Evolutionary conservation across 2,329 filamentous ascomycete species (phyloP), one percentile per base, ranked within the genome.

Genomic region (Sclerotiophoma versabilis): DNA sequence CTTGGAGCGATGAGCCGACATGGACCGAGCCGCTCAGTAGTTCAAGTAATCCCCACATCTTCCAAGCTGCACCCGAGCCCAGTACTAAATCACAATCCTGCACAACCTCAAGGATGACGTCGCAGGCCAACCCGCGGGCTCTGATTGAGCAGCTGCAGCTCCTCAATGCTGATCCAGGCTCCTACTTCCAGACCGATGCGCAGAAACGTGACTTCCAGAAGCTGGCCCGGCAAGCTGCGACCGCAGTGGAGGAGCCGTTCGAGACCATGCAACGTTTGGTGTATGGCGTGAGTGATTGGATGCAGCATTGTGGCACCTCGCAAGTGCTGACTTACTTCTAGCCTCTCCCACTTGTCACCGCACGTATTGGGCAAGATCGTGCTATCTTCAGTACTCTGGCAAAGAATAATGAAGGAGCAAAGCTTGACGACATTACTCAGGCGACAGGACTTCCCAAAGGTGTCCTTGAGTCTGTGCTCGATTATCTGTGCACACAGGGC

Each of bases 231-330:
- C 26, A 33, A 14, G 51, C 44, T 6, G 45, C 11, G 2, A 14
- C 17, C 1, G 44, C 38, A 4, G 45, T 49, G 9, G 51, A 49
- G 12, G 51, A 44, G 44, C 51, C 51, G 2, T 39, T 49, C 17
- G 51, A 48, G 33, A 44, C 51, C 2, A 54, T 54, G 51, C 38
- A 44, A 14, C 45, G 38, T 8, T 15, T 54, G 32, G 51, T 54
- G 51, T 45, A 54, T 30, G 34, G 41, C 22, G 51, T 54, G 50
- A 48, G 38, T 54, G 29, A n/a, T n/a, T n/a, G 11, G 11, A 9
- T 30, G 20, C 42, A 20, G 30, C 36, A 11, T 11, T 22, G 36
- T 44, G 32, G 11, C 7, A 37, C 30, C 20, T 9, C 15, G 29
- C 23, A 25, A 22, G 7, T 22, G 30, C 43, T 53, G 37, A 53